Evolutionary conservation across 345 rosid genomes (phyloP).

Genomic region (thale cress (Arabidopsis thaliana)): DNA sequence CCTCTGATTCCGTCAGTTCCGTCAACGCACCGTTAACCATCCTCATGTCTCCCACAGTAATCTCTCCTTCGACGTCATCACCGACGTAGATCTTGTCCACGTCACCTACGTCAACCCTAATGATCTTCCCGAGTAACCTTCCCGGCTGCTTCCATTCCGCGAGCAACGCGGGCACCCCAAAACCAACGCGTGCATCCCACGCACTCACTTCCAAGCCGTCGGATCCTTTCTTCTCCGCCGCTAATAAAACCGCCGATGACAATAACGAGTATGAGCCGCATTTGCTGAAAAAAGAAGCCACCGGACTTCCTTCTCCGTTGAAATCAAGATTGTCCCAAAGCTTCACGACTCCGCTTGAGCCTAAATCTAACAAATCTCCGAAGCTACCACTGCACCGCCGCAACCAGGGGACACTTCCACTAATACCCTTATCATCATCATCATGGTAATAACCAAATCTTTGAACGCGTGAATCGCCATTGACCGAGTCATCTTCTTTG

Average conservation of each 20-base stretch:
- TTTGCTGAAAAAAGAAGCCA: conserved; percentile 47
- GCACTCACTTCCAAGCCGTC: conserved; percentile 48
- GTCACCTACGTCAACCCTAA: conserved; percentile 43
- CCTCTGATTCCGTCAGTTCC: conserved; percentile 49
- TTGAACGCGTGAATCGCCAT: conserved; percentile 48
- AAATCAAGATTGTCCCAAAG: conserved; percentile 46
- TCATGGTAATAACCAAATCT: conserved; percentile 40
- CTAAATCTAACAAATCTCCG: conserved; percentile 46
- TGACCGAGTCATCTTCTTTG: conserved; percentile 38
- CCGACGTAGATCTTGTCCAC: conserved; percentile 56
- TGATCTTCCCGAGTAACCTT: conserved; percentile 41
- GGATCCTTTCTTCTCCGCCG: conserved; percentile 45
- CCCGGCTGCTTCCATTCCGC: conserved; percentile 67
- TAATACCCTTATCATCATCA: conserved; percentile 14
- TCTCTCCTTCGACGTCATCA: conserved; percentile 48
- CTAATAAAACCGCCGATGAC: conserved; percentile 51
- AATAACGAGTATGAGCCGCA: conserved; percentile 39
- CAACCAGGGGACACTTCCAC: conserved; percentile 28
- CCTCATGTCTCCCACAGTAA: conserved; percentile 67
- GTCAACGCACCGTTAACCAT: conserved; percentile 54
- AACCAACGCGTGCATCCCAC: conserved; percentile 68
- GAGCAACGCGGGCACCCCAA: conserved; percentile 52
- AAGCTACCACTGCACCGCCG: conserved; percentile 55
- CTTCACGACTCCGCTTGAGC: conserved; percentile 42
- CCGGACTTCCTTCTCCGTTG: conserved; percentile 45